A percentile compares a stretch with the other conserved stretches of the same genome.
phyloP scores from a whole-genome alignment of 78 protist genomes.

The Chrysochromulina parva region DNA sequence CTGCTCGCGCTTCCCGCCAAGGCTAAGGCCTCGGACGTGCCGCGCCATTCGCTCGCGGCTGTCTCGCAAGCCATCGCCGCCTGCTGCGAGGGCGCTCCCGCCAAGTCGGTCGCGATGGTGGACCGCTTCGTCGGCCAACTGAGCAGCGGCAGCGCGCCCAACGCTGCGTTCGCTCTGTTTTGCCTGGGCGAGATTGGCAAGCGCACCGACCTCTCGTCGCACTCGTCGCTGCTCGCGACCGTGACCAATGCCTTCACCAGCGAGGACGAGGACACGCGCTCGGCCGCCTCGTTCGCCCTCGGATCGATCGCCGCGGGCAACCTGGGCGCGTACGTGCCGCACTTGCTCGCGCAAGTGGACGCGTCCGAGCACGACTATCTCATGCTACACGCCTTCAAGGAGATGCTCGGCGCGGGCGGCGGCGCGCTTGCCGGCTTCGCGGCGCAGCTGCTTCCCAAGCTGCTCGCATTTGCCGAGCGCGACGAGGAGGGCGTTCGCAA shows the following conservation, averaged over 20 bases:
- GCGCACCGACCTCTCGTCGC: constrained; percentile 52
- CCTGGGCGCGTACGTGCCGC: constrained; percentile 60
- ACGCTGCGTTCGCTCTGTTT: constrained; percentile 59
- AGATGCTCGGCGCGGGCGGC: constrained; percentile 38
- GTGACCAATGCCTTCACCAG: constrained; percentile 56
- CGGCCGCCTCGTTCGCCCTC: constrained; percentile 76
- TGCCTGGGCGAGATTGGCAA: constrained; percentile 89
- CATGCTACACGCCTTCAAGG: constrained; percentile 82
- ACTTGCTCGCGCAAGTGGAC: constrained; percentile 47
- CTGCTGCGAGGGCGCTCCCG: background rate
- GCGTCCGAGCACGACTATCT: constrained; percentile 54
- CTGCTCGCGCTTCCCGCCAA: background rate
- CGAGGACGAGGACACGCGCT: constrained; percentile 75
- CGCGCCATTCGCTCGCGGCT: constrained; percentile 44
- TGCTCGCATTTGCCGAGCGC: constrained; percentile 65
- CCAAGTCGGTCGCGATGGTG: background rate
- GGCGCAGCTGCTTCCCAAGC: constrained; percentile 43
- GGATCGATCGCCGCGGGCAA: constrained; percentile 75
- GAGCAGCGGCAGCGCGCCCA: background rate
- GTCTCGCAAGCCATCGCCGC: constrained; percentile 72
- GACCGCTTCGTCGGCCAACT: background rate
- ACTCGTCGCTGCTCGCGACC: constrained; percentile 28
- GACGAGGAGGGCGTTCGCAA: constrained; percentile 91
- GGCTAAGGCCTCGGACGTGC: background rate
- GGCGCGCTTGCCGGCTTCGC: background rate